These are phyloP conservation scores for Sarocladiaceae sp. DNA, from an alignment of 2,329 filamentous ascomycete genomes.

Conservation along the genomic window DNA sequence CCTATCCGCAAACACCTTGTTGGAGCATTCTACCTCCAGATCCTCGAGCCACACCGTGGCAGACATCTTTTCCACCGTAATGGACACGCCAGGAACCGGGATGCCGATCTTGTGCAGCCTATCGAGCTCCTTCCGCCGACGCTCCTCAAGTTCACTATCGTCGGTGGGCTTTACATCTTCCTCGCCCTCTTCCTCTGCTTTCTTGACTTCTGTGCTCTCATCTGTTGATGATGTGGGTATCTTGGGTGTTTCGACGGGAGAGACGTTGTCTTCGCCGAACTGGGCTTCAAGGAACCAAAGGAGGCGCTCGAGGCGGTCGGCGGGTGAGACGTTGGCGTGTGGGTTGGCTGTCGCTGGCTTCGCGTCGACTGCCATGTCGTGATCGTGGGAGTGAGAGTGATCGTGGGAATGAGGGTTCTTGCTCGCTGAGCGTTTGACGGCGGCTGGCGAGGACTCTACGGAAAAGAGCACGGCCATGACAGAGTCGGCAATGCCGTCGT, in stretches of 20 bases:
- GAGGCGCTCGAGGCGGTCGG: conserved; percentile 75
- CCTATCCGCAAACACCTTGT: conserved; percentile 72
- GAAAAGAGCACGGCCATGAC: conserved; percentile 89
- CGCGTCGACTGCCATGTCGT: conserved; percentile 14
- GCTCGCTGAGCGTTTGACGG: conserved; percentile 63
- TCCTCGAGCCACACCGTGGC: conserved; percentile 91
- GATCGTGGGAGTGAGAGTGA: conserved; percentile 38
- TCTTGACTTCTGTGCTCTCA: conserved; percentile 15
- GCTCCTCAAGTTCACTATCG: conserved; percentile 41
- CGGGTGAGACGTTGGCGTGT: conserved; percentile 63
- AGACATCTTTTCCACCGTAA: conserved; percentile 70
- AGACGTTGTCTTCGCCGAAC: conserved; percentile 78
- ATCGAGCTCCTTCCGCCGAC: conserved; percentile 65
- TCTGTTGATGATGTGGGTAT: conserved; percentile 32
- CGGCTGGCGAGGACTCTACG: conserved; percentile 88
- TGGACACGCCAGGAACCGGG: conserved; percentile 80
- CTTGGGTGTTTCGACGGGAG: conserved; percentile 64
- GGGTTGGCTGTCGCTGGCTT: conserved; percentile 46
- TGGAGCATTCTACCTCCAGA: conserved; percentile 80
- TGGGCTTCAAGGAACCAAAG: conserved; percentile 97
- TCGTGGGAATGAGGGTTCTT: conserved; percentile 26
- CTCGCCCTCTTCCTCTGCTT: conserved; percentile 12
- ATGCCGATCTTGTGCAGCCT: conserved; percentile 79
- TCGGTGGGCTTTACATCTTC: conserved; percentile 24
- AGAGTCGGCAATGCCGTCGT: conserved; percentile 96